Conservation (phyloP, 2,329 filamentous ascomycete species). For the Alternaria alternata region DNA sequence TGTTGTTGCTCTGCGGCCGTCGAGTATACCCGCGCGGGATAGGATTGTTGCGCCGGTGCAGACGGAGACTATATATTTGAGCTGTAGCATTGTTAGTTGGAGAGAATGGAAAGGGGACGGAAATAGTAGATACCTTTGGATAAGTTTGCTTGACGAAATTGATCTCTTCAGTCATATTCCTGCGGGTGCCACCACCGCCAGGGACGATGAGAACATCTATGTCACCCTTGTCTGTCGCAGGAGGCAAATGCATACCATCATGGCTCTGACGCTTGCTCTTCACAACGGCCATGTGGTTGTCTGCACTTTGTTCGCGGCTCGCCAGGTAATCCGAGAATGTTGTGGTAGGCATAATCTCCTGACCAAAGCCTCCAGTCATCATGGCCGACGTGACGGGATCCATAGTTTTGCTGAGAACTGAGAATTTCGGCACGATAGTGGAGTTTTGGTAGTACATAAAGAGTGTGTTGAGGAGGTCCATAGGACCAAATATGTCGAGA, state of each 20-base stretch:
- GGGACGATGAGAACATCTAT: slow-evolving; percentile 72
- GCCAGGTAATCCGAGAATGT: slow-evolving; percentile 61
- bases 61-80: slow-evolving; percentile 67
- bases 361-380: slow-evolving; percentile 37
- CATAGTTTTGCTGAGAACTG: slow-evolving; percentile 37
- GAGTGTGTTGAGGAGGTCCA: slow-evolving; percentile 54
- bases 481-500: slow-evolving; percentile 53
- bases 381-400: slow-evolving; percentile 39
- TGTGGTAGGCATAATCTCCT: slow-evolving; percentile 57
- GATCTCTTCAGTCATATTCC: slow-evolving; percentile 49
- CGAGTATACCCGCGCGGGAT: slow-evolving; percentile 66
- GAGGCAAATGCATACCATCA: not conserved
- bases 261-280: not conserved
- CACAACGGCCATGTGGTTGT: not conserved
- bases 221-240: slow-evolving; percentile 23
- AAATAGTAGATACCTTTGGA: slow-evolving; percentile 51
- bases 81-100: slow-evolving; percentile 3
- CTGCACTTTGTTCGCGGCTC: slow-evolving; percentile 20
- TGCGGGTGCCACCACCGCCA: slow-evolving; percentile 63
- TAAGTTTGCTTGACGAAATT: slow-evolving; percentile 59
- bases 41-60: slow-evolving; percentile 70
- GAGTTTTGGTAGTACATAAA: slow-evolving; percentile 34
- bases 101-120: not conserved
- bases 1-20: slow-evolving; percentile 68
- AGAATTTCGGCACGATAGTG: slow-evolving; percentile 33